Evolutionary conservation across 1,284 basidiomycete species (phyloP), one percentile per base, ranked within the genome.

Genomic region (Takashimella tepidaria): DNA sequence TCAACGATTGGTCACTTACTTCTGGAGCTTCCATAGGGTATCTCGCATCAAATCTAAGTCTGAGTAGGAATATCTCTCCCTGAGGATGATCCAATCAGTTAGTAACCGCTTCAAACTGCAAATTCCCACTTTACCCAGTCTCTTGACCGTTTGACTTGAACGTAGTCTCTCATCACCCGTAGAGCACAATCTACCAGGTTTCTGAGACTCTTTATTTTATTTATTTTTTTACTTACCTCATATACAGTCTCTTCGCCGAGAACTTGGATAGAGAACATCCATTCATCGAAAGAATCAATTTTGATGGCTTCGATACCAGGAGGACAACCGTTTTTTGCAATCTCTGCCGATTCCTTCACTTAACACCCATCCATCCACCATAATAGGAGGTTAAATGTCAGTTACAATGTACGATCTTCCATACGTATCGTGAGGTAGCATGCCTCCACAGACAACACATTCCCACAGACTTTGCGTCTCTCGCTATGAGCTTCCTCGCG

Each of bases 1-100:
- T n/a, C n/a, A n/a, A n/a, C n/a, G n/a, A n/a, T n/a, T n/a, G n/a
- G n/a, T n/a, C 5, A 55, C 68, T 43, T 23, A 73, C 72, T 55
- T 72, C 60, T 3, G 74, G 74, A 26, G 62, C 63, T 26, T 76
- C 74, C 50, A 76, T 76, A 13, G 74, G 74, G 58, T 76, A 76
- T 16, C 72, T 54, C 8, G 56, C 51, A 2, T 61, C 63, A 48
- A 76, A 76, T 53, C 64, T 68, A 58, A 74, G 52, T 27, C 61
- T 57, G 37, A 76, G 52, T 4, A 66, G 67, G 48, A 76, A 76
- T 25, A 57, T 63, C 54, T 76, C 68, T 22, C 70, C 74, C 70
- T 74, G 52, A 22, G 6, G 42, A n/a, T 47, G 21, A 23, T 47
- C 23, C 16, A 21, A 6, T n/a, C 31, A 8, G 16, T 37, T 8